Base-by-base conservation (phyloP, 208 protist species). In the Trypanosoma brucei region DNA sequence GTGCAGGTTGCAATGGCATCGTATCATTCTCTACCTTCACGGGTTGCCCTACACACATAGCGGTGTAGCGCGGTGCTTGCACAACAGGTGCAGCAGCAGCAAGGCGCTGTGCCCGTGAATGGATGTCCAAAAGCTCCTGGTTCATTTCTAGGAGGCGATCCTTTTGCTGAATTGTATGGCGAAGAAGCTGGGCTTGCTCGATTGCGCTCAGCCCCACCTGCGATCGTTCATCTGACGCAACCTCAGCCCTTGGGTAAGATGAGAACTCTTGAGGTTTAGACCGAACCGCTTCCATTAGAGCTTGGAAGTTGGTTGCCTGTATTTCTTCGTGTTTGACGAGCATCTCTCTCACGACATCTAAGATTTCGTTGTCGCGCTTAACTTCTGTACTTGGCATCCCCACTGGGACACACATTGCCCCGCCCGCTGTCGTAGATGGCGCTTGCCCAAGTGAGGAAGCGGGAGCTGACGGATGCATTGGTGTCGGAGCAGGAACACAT, bases 121-220 rank as follows among this genome's bases (percentile, higher is more conserved):
- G 80, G 53, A 91, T 56, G 22, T 94, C 81, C 35, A 91, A 54
- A 6, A 94, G 70, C 35, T 90, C 66, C 14, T 79, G 71, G 60
- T 90, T 94, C 13, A 91, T 70, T 5, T 61, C 62, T 60, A 90
- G 58, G 8, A 94, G 65, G 45, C 85, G 74, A 55, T 88, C 83
- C 39, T 83, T 79, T 68, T 94, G 84, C 58, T 84, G 71, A 49
- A 94, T 76, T 2, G 77, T 80, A 45, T 76, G 65, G 39, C 76
- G 79, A 34, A 94, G 50, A 22, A 94, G 63, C 51, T 80, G 59
- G 11, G 84, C 58, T 68, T 91, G 84, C 48, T 94, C 80, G 30
- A 75, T 62, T 3, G 83, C 68, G 14, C 62, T 78, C 35, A 91
- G 61, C 54, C 55, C 64, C 46, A 37, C 2, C 30, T 2, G 50